phyloP scores from a whole-genome alignment of 768 basidiomycete species.

The Coprinopsis cinerea region DNA sequence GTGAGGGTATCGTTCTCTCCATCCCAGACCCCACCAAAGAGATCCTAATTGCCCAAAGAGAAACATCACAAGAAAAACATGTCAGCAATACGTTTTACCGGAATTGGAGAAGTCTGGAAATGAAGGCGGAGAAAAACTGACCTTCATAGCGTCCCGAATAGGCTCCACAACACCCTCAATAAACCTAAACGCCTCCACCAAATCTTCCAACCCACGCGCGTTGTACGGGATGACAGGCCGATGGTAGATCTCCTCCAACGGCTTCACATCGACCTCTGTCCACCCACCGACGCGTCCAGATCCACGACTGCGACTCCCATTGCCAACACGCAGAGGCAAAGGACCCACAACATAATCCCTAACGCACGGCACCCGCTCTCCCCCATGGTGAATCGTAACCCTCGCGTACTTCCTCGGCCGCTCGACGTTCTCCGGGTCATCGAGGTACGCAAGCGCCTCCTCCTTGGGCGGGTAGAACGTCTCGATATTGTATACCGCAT shows the following conservation, averaged over 20 bases:
- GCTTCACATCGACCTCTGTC: slow-evolving; percentile 36
- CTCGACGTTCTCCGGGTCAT: slow-evolving; percentile 19
- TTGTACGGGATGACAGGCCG: slow-evolving; percentile 48
- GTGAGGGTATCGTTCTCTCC: slow-evolving; percentile 30
- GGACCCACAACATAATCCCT: slow-evolving; percentile 56
- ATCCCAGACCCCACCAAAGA: slow-evolving; percentile 44
- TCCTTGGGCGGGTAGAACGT: slow-evolving; percentile 42
- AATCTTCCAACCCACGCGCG: slow-evolving; percentile 33
- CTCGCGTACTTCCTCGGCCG: slow-evolving; percentile 38
- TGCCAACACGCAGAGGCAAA: slow-evolving; percentile 35
- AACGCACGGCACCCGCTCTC: slow-evolving; percentile 33
- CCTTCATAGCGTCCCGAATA: slow-evolving; percentile 36
- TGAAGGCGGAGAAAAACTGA: slow-evolving; percentile 16
- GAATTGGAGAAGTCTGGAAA: background rate
- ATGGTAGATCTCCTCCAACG: slow-evolving; percentile 47
- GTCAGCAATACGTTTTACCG: too few species aligned
- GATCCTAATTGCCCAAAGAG: slow-evolving; percentile 32
- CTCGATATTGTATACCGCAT: slow-evolving; percentile 47
- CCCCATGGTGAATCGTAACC: slow-evolving; percentile 48
- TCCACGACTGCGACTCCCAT: too few species aligned
- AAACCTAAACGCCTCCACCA: slow-evolving; percentile 25
- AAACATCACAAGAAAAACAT: too few species aligned
- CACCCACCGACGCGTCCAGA: too few species aligned
- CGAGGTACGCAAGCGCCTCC: slow-evolving; percentile 41
- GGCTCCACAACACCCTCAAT: slow-evolving; percentile 28